Conservation (phyloP, 805 yeast species). For the Middelhovenomyces tepae region DNA sequence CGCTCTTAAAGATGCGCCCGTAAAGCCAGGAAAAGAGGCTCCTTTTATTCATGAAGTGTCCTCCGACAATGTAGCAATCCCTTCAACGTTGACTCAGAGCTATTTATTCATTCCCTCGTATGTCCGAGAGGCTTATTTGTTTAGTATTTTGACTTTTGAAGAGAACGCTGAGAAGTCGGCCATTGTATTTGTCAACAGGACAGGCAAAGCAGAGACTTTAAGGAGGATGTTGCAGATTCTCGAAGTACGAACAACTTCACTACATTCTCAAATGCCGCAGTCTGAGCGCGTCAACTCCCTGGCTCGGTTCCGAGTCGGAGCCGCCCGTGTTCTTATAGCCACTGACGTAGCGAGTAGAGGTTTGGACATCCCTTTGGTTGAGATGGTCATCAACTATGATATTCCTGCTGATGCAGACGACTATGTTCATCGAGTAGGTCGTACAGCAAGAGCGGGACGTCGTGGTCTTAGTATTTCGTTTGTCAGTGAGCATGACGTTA, state of each 20-base stretch:
- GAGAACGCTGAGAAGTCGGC: slow-evolving; percentile 59
- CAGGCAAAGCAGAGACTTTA: slow-evolving; percentile 80
- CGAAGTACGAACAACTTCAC: slow-evolving; percentile 75
- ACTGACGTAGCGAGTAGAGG: slow-evolving; percentile 98
- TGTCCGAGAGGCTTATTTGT: slow-evolving; percentile 83
- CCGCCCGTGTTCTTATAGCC: slow-evolving; percentile 86
- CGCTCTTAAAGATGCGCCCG: slow-evolving; percentile 57
- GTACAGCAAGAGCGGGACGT: slow-evolving; percentile 98
- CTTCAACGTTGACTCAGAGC: slow-evolving; percentile 53
- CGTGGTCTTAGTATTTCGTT: slow-evolving; percentile 75
- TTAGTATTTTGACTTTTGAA: slow-evolving; percentile 53
- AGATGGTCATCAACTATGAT: slow-evolving; percentile 82
- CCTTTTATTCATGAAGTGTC: slow-evolving; percentile 71
- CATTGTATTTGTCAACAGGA: slow-evolving; percentile 85
- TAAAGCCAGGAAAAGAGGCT: slow-evolving; percentile 44
- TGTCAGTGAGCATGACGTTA: slow-evolving; percentile 78
- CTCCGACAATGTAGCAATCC: slow-evolving; percentile 71
- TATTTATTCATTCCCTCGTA: slow-evolving; percentile 77
- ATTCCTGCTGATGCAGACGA: slow-evolving; percentile 96
- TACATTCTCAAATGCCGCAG: slow-evolving; percentile 94
- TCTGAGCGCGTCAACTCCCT: slow-evolving; percentile 81
- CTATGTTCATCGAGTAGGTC: slow-evolving; percentile 93
- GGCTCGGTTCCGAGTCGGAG: slow-evolving; percentile 89
- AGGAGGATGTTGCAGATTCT: slow-evolving; percentile 66
- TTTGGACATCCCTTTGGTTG: slow-evolving; percentile 89